phyloP scores from a whole-genome alignment of 2,329 filamentous ascomycete genomes.

The Akanthomyces lecanii region DNA sequence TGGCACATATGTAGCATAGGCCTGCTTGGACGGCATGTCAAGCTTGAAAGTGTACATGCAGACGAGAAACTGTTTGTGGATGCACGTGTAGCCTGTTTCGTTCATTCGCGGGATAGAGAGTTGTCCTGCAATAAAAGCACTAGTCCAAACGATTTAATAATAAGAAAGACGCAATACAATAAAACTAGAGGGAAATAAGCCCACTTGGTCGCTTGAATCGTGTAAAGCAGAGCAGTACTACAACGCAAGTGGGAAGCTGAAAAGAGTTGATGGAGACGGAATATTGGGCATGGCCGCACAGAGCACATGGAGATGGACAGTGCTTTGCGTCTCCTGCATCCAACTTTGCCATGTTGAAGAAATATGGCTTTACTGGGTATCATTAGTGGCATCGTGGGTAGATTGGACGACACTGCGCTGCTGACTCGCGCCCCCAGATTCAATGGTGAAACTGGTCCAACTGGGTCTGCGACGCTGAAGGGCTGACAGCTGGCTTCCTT shows the following conservation, averaged over 20 bases:
- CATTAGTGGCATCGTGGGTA: not conserved
- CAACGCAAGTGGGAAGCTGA: slow-evolving; percentile 1
- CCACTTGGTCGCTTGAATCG: not conserved
- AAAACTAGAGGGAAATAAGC: not conserved
- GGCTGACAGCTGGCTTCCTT: not conserved
- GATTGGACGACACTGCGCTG: slow-evolving; percentile 2
- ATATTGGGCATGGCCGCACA: not conserved
- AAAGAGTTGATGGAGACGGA: not conserved
- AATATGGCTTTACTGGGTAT: not conserved
- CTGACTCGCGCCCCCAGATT: slow-evolving; percentile 12
- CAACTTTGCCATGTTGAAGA: not conserved
- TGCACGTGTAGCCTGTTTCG: no score
- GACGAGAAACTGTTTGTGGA: no score
- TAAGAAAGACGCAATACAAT: not conserved
- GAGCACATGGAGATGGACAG: slow-evolving; percentile 9
- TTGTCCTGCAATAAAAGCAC: no score
- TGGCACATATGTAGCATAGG: not conserved
- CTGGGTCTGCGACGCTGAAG: not conserved
- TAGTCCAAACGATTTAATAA: not conserved
- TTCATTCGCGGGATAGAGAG: no score
- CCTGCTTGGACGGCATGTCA: not conserved
- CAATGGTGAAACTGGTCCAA: slow-evolving; percentile 7
- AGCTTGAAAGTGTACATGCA: no score
- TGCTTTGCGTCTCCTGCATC: not conserved
- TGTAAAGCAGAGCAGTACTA: not conserved